A percentile compares a stretch with the other conserved stretches of the same genome.
Conservation (phyloP, 495 filamentous ascomycete genomes). For the Aspergillus nidulans region DNA sequence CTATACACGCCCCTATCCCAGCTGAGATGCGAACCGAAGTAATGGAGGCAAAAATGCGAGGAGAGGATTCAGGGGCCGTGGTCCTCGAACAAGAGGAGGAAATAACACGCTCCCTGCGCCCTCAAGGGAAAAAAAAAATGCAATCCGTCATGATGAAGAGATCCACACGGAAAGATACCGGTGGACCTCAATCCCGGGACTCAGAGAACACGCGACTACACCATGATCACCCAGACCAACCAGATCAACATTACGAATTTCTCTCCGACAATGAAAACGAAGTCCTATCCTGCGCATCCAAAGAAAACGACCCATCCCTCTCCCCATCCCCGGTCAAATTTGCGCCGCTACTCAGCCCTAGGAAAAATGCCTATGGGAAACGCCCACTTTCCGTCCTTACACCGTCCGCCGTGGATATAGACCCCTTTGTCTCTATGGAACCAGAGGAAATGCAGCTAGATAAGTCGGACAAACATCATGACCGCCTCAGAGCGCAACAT, state of each 20-base stretch:
- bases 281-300: constrained; percentile 28
- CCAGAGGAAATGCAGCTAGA: constrained; percentile 12
- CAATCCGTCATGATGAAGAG: constrained; percentile 26
- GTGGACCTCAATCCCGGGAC: constrained; percentile 3
- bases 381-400: constrained; percentile 41
- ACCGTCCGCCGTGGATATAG: constrained; percentile 23
- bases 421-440: constrained; percentile 15
- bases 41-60: constrained; percentile 53
- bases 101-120: constrained; percentile 14
- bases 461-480: constrained; percentile 11
- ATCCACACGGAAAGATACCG: constrained; percentile 2
- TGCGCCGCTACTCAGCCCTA: constrained; percentile 23
- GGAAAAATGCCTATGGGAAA: constrained; percentile 35
- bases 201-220: constrained; percentile 2
- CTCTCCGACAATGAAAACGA: constrained; percentile 29
- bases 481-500: constrained; percentile 43
- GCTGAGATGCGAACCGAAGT: constrained; percentile 38
- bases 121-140: constrained; percentile 23
- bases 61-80: constrained; percentile 45
- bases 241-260: neutral
- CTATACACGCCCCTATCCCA: constrained; percentile 59
- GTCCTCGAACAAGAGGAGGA: constrained; percentile 20
- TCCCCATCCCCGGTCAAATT: constrained; percentile 35
- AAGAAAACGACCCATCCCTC: constrained; percentile 50
- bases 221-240: too few relatives aligned